Evolutionary conservation across 208 protist species (phyloP), one percentile per base, ranked within the genome.

Genomic region (Leishmania amazonensis): DNA sequence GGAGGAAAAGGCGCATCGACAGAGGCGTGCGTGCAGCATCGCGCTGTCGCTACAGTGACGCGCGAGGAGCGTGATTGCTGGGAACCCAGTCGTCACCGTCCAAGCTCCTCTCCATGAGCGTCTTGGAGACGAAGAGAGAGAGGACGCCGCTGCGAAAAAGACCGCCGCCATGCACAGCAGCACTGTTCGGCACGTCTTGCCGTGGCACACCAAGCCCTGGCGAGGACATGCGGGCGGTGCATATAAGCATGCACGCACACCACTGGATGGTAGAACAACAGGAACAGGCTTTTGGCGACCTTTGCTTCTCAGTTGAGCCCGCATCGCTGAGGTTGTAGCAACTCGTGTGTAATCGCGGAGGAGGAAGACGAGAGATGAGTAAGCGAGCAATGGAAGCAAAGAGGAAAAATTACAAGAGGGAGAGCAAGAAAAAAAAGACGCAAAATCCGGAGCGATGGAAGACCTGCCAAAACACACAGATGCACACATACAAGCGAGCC

Each of bases 331-430:
- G 67, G 35, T n/a, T 49, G 38, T 72, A 38, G 67, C 67, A 72
- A 72, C 67, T 47, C 17, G 17, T 42, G 47, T 47, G 42, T 35
- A 7, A 31, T 40, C 57, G 24, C 28, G 72, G 8, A 40, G n/a
- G 31, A 71, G 24, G 19, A 42, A 60, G 47, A 38, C 15, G 24
- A 65, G 17, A 54, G 31, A 31, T 35, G 35, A 51, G 65, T 28
- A 60, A 60, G 49, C 54, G 15, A 60, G 38, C 45, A 19, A 24
- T 74, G 47, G 38, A 57, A 73, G 40, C 42, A 83, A 83, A 72
- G 21, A 53, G 28, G 54, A 57, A 77, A 28, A 76, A 40, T n/a
- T 47, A 77, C 38, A n/a, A 58, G 53, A 24, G 60, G 17, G 45
- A 76, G 21, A 72, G 5, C 6, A 17, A 19, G 67, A 47, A 0